Conservation (phyloP, 1,139 yeast species). For the Kurtzmaniella quercitrusa region DNA sequence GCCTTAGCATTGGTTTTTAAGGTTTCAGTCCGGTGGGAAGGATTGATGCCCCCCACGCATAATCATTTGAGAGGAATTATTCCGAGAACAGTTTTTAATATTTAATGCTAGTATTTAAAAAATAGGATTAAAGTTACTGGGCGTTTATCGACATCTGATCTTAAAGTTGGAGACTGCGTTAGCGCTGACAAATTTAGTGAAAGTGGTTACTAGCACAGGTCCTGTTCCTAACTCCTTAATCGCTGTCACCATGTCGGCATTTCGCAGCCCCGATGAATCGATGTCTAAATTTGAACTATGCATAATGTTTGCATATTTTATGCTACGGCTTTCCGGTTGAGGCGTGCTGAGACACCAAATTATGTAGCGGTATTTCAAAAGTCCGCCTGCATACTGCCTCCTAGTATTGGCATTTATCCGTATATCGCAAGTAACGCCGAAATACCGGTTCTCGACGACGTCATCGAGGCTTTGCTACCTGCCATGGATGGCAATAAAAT, state of each 20-base stretch:
- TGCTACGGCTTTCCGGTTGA: background rate
- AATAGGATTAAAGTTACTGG: too few species aligned
- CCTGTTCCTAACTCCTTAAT: background rate
- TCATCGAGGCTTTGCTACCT: background rate
- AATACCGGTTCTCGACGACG: background rate
- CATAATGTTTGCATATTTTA: background rate
- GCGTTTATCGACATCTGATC: too few species aligned
- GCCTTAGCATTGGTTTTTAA: too few species aligned
- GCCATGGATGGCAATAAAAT: background rate
- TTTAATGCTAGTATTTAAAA: too few species aligned
- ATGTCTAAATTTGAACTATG: background rate
- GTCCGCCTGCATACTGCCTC: too few species aligned
- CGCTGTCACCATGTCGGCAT: background rate
- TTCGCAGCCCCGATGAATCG: background rate
- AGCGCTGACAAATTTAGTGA: background rate
- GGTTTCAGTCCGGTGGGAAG: too few species aligned
- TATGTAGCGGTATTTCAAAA: background rate
- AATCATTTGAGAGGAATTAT: too few species aligned
- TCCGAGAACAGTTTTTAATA: too few species aligned
- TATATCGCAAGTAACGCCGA: background rate
- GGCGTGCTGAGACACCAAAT: background rate
- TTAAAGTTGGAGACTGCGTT: background rate
- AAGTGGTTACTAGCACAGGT: background rate
- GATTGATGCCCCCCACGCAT: too few species aligned
- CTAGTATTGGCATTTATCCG: too few species aligned